Evolutionary conservation across 2,329 filamentous ascomycete genomes (phyloP), one percentile per base, ranked within the genome.

Genomic region (Sclerotinia borealis): DNA sequence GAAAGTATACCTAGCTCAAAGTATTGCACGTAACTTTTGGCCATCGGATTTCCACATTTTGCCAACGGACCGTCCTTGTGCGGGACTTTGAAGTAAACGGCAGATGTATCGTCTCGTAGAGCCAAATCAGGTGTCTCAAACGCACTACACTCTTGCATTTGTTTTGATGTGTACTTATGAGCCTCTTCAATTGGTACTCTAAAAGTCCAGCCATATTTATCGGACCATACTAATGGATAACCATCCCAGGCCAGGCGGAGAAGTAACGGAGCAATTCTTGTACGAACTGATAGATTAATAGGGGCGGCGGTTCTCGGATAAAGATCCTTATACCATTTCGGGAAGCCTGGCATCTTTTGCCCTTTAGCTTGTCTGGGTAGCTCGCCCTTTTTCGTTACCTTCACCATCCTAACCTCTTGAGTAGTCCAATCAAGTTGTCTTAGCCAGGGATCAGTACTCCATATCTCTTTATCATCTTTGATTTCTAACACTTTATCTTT

Each of bases 331-430:
- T 96, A 99, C 95, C 95, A 99, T 68, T 90, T 83, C 0, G 95
- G 95, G 89, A 91, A 95, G 17, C 95, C 95, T 0, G 93, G 93
- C 78, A 89, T 92, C 80, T 98, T 99, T 75, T 99, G 95, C 51
- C 90, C 82, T 13, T 87, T 87, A 9, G 87, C 89, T 36, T 89
- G 92, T 50, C 92, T 82, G 2, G 90, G 89, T 13, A 89, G 87
- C 63, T 96, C 91, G 11, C 79, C 81, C 75, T 96, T 97, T 76
- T 90, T 93, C 79, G 95, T 97, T 4, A 88, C 90, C 74, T 97
- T 98, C 27, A 86, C 87, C 90, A 93, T 95, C 73, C 85, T 93
- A 66, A 96, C 82, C 75, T 96, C 91, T 76, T 98, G 93, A 4
- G 91, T 92, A 0, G 91, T 90, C 95, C 95, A 99, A 79, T 99